Evolutionary conservation across 345 rosid species (phyloP).

Genomic region (Ricinus communis): DNA sequence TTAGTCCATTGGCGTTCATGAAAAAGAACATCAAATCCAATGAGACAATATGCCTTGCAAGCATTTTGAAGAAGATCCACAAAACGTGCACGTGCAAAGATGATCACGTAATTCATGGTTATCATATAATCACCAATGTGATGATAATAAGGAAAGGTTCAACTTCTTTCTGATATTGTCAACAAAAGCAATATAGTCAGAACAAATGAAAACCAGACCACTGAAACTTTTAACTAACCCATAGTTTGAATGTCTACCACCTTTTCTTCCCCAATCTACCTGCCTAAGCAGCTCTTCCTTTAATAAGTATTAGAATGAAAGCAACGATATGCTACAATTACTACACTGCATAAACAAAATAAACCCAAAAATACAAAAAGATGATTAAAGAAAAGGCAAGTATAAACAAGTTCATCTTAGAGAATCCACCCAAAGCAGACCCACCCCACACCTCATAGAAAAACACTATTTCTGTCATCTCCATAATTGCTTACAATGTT

Average conservation of each 20-base stretch:
- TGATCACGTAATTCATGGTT: background rate
- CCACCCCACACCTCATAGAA: background rate
- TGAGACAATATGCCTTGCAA: background rate
- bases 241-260: too few relatives aligned
- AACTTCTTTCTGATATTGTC: too few relatives aligned
- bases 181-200: too few relatives aligned
- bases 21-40: too few relatives aligned
- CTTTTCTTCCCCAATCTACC: background rate
- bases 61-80: background rate
- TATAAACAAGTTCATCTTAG: background rate
- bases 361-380: background rate
- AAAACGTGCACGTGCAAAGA: background rate
- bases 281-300: too few relatives aligned
- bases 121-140: background rate
- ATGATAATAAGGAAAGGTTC: too few relatives aligned
- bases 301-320: background rate
- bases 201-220: too few relatives aligned
- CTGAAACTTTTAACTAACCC: background rate
- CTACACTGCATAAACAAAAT: background rate
- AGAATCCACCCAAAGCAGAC: background rate
- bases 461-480: background rate
- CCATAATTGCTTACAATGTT: constrained; percentile 7
- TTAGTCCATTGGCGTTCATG: too few relatives aligned
- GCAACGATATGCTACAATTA: background rate
- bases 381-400: background rate